Evolutionary conservation across 805 yeast genomes (phyloP), one percentile per base, ranked within the genome.

Genomic region (Nakazawaea wyomingensis): DNA sequence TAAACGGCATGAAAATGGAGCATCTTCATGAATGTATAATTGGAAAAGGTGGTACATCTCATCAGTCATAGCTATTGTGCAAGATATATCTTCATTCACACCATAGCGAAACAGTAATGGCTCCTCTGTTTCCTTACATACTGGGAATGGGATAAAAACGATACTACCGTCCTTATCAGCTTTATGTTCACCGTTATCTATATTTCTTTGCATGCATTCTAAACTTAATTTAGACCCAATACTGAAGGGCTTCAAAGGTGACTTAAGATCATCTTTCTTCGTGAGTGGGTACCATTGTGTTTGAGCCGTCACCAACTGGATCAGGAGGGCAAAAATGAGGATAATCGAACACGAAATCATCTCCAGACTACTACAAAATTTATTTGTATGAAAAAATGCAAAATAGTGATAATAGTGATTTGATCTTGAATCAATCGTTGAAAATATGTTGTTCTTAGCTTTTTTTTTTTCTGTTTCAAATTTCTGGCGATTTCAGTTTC

Each of bases 101-200:
- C 78, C 78, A 54, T 75, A 85, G 16, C 61, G 59, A 49, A 85
- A 66, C n/a, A 62, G 48, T 31, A 84, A 66, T 2, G 88, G 82
- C 48, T 68, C 62, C 1, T 76, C 77, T 0, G 87, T 78, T 54
- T 85, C 91, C 42, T 65, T 63, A 61, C 93, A 84, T 5, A 52
- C 61, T 2, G 88, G 85, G 50, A 83, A 80, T 4, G 73, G 64
- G 2, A 59, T 69, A 51, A 78, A 83, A 14, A 82, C 57, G 43
- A 85, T 76, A 45, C 75, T 65, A 7, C 75, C 74, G n/a, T 72
- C 62, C n/a, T 67, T 69, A 54, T 82, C 88, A 48, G 80, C 80
- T 45, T 74, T 69, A 63, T 85, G 91, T 56, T 85, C 91, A 43
- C 93, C 93, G 48, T 70, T 76, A 50, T 82, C 86, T 41, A 85